Percentiles rank a stretch among this genome's conserved stretches.
phyloP scores from a whole-genome alignment of 441 rosid genomes.

The Pelargonium fulgidum region DNA sequence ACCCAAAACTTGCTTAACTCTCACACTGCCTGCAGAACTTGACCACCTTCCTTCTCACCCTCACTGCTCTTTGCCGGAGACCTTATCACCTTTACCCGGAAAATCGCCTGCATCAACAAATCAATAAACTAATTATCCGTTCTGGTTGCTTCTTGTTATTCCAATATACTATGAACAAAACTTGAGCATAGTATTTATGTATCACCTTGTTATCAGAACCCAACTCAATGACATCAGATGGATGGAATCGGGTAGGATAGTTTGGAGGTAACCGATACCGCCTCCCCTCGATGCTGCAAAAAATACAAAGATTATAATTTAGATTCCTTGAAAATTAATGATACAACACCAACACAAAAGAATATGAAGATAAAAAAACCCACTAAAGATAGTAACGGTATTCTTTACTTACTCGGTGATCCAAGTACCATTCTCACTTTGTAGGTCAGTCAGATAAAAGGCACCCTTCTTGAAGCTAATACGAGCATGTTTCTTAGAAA shows the following conservation, averaged over 20 bases:
- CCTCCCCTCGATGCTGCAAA: conserved; percentile 56
- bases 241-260: conserved; percentile 45
- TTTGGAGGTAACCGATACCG: conserved; percentile 49
- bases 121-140: neutral
- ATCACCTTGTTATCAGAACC: conserved; percentile 64
- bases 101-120: conserved; percentile 42
- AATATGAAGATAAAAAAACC: no score
- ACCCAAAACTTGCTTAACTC: neutral
- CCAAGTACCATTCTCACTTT: conserved; percentile 69
- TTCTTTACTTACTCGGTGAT: conserved; percentile 53
- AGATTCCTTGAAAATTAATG: conserved; percentile 9
- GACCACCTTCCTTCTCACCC: conserved; percentile 23
- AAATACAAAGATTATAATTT: neutral
- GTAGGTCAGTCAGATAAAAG: conserved; percentile 61
- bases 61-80: conserved; percentile 23
- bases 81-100: conserved; percentile 64
- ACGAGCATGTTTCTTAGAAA: conserved; percentile 67
- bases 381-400: neutral
- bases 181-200: neutral
- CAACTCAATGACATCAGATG: conserved; percentile 55
- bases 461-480: conserved; percentile 66
- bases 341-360: neutral
- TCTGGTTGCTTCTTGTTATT: neutral
- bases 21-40: conserved; percentile 50
- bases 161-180: no score